Percentiles rank a stretch among this genome's conserved stretches.
phyloP scores from a whole-genome alignment of 2,329 filamentous ascomycete genomes.

The Didymella arachidicola region DNA sequence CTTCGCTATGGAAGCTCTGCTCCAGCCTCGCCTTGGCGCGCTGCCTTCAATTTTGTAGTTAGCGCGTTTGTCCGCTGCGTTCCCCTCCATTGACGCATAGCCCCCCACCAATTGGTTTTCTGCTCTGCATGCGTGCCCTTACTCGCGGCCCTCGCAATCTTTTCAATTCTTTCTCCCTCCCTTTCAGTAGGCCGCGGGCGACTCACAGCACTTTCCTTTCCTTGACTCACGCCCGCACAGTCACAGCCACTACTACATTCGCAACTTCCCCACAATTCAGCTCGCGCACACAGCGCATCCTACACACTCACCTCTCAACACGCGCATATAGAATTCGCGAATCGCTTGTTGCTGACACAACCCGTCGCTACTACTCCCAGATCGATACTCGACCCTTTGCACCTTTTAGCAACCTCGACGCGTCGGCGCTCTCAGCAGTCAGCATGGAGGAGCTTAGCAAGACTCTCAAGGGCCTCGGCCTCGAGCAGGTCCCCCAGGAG shows the following conservation, averaged over 20 bases:
- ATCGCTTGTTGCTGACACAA: neutral
- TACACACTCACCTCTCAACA: slow-evolving; percentile 12
- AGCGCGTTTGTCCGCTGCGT: slow-evolving; percentile 27
- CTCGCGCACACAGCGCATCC: slow-evolving; percentile 19
- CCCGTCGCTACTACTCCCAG: slow-evolving; percentile 25
- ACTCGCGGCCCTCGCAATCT: slow-evolving; percentile 24
- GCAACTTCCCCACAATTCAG: slow-evolving; percentile 20
- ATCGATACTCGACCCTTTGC: slow-evolving; percentile 29
- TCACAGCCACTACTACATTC: slow-evolving; percentile 21
- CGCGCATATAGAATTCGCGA: neutral
- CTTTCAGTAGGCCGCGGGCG: slow-evolving; percentile 45
- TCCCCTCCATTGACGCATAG: slow-evolving; percentile 39
- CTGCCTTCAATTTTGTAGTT: slow-evolving; percentile 33
- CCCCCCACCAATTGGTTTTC: slow-evolving; percentile 32
- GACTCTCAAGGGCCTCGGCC: slow-evolving; percentile 48
- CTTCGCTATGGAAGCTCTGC: slow-evolving; percentile 2
- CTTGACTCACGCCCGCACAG: slow-evolving; percentile 40
- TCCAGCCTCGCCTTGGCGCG: slow-evolving; percentile 23
- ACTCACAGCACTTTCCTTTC: slow-evolving; percentile 37
- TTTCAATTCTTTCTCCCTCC: slow-evolving; percentile 37
- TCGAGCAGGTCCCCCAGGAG: slow-evolving; percentile 50
- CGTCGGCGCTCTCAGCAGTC: slow-evolving; percentile 30
- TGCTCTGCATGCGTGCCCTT: slow-evolving; percentile 26
- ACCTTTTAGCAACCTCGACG: slow-evolving; percentile 38
- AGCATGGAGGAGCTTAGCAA: slow-evolving; percentile 50